phyloP scores from a whole-genome alignment of 2,329 filamentous ascomycete genomes.

The Fusarium penzigii region DNA sequence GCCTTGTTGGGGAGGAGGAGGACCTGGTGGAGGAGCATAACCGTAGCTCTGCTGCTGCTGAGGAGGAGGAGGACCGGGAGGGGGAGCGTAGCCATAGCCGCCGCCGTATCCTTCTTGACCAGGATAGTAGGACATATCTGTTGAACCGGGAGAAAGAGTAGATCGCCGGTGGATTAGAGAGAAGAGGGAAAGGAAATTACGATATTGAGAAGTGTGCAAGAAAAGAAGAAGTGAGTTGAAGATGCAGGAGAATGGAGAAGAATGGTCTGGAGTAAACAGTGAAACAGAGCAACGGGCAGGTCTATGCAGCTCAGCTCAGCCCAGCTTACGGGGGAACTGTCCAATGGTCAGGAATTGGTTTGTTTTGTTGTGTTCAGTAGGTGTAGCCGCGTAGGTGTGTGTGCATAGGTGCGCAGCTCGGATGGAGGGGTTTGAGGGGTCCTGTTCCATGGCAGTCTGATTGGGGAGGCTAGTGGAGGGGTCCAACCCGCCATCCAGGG shows the following conservation, averaged over 20 bases:
- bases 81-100: constrained; percentile 29
- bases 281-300: neutral
- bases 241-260: neutral
- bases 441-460: too few relatives aligned
- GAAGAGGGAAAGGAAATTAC: neutral
- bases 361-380: too few relatives aligned
- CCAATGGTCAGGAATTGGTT: too few relatives aligned
- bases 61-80: constrained; percentile 28
- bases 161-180: constrained; percentile 4
- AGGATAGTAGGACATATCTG: constrained; percentile 42
- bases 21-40: constrained; percentile 23
- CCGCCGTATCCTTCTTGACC: constrained; percentile 43
- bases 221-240: neutral
- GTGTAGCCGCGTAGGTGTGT: too few relatives aligned
- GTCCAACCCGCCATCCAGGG: neutral
- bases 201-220: neutral
- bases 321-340: too few relatives aligned
- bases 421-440: too few relatives aligned
- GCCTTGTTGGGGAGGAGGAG: constrained; percentile 19
- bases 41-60: constrained; percentile 26
- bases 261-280: neutral
- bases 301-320: neutral
- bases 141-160: constrained; percentile 4
- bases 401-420: too few relatives aligned
- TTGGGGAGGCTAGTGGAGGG: constrained; percentile 5